Conservation (phyloP, 345 rosid genomes). For the Boechera retrofracta region DNA sequence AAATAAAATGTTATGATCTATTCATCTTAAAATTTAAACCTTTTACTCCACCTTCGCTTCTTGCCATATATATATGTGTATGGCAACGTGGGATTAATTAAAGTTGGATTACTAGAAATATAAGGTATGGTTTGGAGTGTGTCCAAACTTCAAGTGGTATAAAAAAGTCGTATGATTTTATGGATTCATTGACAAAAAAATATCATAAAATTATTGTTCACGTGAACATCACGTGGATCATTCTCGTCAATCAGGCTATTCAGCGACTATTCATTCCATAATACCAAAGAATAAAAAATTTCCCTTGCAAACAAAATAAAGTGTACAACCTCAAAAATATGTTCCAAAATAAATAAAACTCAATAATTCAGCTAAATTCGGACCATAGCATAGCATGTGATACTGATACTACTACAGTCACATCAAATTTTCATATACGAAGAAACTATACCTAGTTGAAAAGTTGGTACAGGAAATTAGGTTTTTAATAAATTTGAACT, state of each 20-base stretch:
- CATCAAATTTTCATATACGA: slow-evolving; percentile 37
- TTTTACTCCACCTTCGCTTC: no score
- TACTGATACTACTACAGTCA: slow-evolving; percentile 43
- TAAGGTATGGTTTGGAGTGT: slow-evolving; percentile 16
- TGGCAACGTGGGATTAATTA: neutral
- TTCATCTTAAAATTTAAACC: neutral
- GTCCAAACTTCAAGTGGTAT: slow-evolving; percentile 36
- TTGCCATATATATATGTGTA: neutral
- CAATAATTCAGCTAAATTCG: slow-evolving; percentile 27
- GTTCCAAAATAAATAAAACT: slow-evolving; percentile 22
- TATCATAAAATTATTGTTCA: slow-evolving; percentile 27
- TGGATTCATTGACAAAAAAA: slow-evolving; percentile 37
- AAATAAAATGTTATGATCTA: neutral
- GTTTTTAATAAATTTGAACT: slow-evolving; percentile 4
- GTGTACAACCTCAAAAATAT: slow-evolving; percentile 37
- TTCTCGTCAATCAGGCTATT: neutral
- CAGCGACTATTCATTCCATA: slow-evolving; percentile 28
- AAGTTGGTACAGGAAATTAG: slow-evolving; percentile 20
- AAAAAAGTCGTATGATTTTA: slow-evolving; percentile 34
- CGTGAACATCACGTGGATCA: slow-evolving; percentile 44
- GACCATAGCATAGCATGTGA: slow-evolving; percentile 41
- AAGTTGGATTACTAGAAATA: slow-evolving; percentile 21
- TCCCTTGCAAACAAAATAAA: slow-evolving; percentile 31
- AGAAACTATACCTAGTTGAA: slow-evolving; percentile 19
- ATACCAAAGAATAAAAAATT: slow-evolving; percentile 3